Base-by-base conservation (phyloP, 192 early-diverging fungal genomes). In the Radiomyces spectabilis region DNA sequence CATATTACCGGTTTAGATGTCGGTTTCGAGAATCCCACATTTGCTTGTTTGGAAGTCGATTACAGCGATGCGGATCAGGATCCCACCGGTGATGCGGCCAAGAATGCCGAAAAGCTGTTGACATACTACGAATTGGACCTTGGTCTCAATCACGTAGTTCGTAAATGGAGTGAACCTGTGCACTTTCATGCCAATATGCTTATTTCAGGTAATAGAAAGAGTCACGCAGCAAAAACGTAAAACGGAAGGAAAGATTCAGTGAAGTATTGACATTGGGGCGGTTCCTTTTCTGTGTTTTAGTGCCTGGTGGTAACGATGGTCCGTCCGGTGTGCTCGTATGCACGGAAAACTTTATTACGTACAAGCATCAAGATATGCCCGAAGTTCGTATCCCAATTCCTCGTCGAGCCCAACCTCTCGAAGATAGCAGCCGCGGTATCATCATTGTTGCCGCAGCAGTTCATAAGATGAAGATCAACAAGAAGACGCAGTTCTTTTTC, bases 301-400 rank as follows among this genome's bases (percentile, higher is more conserved):
- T 82, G 18, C 90, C 90, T 39, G 95, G 95, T 24, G 92, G 92
- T 26, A 74, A 59, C 21, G 95, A 97, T 68, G 97, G 97, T 21
- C 97, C 97, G 8, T 90, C 88, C 24, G 97, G 97, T 44, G 97
- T 99, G 18, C 68, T 99, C 16, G 97, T 98, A 13, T 98, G 97
- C 72, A 81, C 87, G 3, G 93, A 92, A 59, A 86, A 92, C 40
- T 83, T 72, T 22, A 89, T 99, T 27, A 84, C 89, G 5, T 99
- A 91, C 73, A 75, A 75, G 29, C 92, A 97, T 65, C 82, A 83
- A 54, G 81, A 79, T 33, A 68, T 73, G 32, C 55, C 72, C 13
- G 78, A 80, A 29, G 74, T 78, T 33, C 73, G 81, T 5, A 80
- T 92, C 1, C 82, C 87, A 29, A 92, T 97, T 41, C 94, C 93